Evolutionary conservation across 805 yeast genomes (phyloP), one percentile per base, ranked within the genome.

Genomic region (Candida tibetensis): DNA sequence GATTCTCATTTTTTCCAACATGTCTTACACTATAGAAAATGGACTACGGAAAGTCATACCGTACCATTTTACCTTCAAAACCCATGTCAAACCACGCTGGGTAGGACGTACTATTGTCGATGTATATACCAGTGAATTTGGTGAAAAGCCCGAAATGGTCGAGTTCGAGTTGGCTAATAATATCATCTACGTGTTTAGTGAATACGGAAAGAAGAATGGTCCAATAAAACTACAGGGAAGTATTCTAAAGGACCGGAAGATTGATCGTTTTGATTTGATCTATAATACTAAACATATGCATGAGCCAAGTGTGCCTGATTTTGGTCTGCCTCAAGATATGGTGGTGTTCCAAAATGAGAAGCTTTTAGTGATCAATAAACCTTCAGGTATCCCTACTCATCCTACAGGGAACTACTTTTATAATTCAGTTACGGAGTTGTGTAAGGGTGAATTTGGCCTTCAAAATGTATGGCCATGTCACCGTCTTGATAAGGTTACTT

Each of bases 351-450:
- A 71, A 41, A 67, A 69, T 42, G 55, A 52, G 3, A 55, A 61
- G 5, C 21, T 69, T 0, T 17, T 74, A 12, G 78, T 76, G 17
- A 66, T 75, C 2, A 58, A 72, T 45, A 76, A 76, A 42, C 81
- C 81, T 0, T 57, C 68, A 0, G 82, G 81, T 0, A 55, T 75
- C 2, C 79, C 81, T 1, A 74, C 77, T 1, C 82, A 76, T 46
- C 79, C 82, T 0, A 62, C 74, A 0, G 70, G 73, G 5, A 66
- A 59, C 28, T 74, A 68, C 46, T 42, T 53, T 23, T 60, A 62
- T 45, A 76, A 76, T 51, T 57, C 73, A 1, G 44, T 76, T 15
- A 59, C 66, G 7, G 76, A 71, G 48, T 63, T 74, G 2, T 30
- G 74, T 23, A 58, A 65, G 34, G 45, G 51, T 25, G 70, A 67